Evolutionary conservation across 352 stramenopile genomes (phyloP).

Genomic region (Phytophthora aleatoria): DNA sequence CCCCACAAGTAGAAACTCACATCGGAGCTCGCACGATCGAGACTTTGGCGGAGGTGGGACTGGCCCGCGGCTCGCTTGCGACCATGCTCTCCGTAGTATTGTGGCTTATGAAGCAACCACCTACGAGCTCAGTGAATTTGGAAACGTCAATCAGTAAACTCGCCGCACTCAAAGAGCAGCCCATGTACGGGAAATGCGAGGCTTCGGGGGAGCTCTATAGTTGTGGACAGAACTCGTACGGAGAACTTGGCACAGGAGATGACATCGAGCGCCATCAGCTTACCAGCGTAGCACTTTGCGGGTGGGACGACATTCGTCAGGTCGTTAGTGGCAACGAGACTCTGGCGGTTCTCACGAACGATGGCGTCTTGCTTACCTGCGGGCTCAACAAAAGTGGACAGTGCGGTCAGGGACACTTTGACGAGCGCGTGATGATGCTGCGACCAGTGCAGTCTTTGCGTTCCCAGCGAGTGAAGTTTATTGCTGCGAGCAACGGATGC

Average conservation of each 20-base stretch:
- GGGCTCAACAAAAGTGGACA: conserved; percentile 90
- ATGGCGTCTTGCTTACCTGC: conserved; percentile 80
- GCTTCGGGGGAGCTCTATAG: conserved; percentile 86
- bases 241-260: conserved; percentile 84
- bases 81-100: conserved; percentile 71
- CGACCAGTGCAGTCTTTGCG: conserved; percentile 77
- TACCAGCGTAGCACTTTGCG: conserved; percentile 76
- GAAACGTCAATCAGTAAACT: conserved; percentile 68
- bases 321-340: conserved; percentile 87
- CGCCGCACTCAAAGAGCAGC: conserved; percentile 79
- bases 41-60: conserved; percentile 73
- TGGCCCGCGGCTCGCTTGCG: conserved; percentile 72
- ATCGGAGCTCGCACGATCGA: conserved; percentile 68
- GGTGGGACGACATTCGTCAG: conserved; percentile 85
- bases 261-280: conserved; percentile 84
- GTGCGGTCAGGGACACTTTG: conserved; percentile 87
- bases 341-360: conserved; percentile 81
- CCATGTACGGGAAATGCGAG: conserved; percentile 87
- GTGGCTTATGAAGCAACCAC: conserved; percentile 72
- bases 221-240: conserved; percentile 90
- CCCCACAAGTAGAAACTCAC: conserved; percentile 25
- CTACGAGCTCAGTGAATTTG: conserved; percentile 54
- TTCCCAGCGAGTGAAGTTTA: conserved; percentile 78
- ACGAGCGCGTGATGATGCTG: conserved; percentile 87
- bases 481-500: conserved; percentile 88